These are phyloP conservation scores for Fraxinus anomala DNA, from an alignment of 257 asterid species.

Conservation along the genomic window DNA sequence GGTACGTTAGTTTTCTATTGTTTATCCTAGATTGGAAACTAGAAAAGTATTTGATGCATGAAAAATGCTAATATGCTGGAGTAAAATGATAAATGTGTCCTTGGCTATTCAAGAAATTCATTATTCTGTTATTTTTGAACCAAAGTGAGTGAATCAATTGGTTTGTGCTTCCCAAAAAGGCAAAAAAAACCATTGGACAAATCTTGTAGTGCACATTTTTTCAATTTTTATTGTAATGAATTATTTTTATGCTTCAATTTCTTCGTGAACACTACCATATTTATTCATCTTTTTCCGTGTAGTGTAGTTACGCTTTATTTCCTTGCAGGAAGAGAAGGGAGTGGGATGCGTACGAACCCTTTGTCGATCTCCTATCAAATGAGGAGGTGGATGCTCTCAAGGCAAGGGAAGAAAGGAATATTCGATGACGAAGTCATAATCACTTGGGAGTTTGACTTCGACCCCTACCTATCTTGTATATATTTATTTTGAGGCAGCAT, in stretches of 20 bases:
- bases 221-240: background rate
- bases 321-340: conserved; percentile 75
- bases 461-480: background rate
- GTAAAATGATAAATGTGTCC: background rate
- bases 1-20: conserved; percentile 45
- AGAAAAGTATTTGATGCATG: background rate
- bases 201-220: background rate
- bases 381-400: conserved; percentile 88
- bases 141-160: background rate
- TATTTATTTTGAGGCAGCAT: background rate
- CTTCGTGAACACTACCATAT: background rate
- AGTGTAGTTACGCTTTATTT: background rate
- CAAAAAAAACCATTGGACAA: background rate
- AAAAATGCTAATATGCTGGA: background rate
- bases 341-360: conserved; percentile 81
- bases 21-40: background rate
- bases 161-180: background rate
- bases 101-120: background rate
- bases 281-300: too few relatives aligned
- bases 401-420: conserved; percentile 75
- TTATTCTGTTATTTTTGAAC: background rate
- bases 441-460: background rate
- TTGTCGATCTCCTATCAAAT: conserved; percentile 73
- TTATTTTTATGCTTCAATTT: background rate
- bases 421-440: conserved; percentile 31